phyloP scores from a whole-genome alignment of 108 stramenopile species.

The Epithemia pelagica region DNA sequence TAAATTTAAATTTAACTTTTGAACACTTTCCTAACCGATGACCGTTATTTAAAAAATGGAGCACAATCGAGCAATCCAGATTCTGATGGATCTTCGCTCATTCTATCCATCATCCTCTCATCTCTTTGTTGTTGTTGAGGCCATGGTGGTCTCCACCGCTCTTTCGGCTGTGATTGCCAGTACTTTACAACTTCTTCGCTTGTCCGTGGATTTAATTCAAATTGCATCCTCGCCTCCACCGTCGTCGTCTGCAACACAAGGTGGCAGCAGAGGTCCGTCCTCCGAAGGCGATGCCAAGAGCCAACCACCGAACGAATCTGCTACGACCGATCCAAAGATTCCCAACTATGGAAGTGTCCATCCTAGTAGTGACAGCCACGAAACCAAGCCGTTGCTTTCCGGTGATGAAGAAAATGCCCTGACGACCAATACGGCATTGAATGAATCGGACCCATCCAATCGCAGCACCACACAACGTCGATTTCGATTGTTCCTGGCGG shows the following conservation, averaged over 20 bases:
- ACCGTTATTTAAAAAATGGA: too few species aligned
- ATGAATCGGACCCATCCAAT: too few species aligned
- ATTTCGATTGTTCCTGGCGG: not conserved
- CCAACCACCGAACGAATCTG: not conserved
- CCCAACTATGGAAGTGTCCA: not conserved
- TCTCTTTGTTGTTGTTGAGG: not conserved
- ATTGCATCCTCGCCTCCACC: conserved; percentile 33
- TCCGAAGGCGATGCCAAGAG: conserved; percentile 12
- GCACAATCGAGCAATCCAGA: too few species aligned
- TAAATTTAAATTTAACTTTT: too few species aligned
- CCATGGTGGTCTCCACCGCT: not conserved
- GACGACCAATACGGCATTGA: too few species aligned
- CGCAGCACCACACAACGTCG: not conserved
- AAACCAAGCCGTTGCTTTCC: not conserved
- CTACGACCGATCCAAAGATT: not conserved
- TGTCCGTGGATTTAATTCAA: conserved; percentile 57
- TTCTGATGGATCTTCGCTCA: too few species aligned
- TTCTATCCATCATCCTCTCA: too few species aligned
- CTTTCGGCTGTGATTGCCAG: conserved; percentile 13
- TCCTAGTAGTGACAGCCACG: not conserved
- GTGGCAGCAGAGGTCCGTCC: conserved; percentile 9
- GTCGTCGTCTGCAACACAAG: not conserved
- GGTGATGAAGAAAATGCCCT: not conserved
- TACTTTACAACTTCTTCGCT: conserved; percentile 59
- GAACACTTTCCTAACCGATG: too few species aligned